phyloP scores from a whole-genome alignment of 1,284 basidiomycete species.

The Tilletiopsis washingtonensis region DNA sequence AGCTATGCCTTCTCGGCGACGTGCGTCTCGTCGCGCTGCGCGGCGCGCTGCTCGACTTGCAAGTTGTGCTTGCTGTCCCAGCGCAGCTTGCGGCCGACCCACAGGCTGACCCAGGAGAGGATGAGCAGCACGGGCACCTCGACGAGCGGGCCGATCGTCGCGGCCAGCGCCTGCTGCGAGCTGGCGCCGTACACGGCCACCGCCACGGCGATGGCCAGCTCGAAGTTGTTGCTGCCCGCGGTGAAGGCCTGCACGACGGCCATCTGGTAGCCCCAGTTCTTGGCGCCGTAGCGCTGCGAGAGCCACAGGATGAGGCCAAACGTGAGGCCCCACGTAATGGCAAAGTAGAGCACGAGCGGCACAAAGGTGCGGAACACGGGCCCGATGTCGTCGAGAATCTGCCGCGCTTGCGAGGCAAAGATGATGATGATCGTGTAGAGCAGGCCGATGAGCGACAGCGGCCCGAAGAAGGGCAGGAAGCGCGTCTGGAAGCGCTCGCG shows the following conservation, averaged over 20 bases:
- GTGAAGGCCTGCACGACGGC: slow-evolving; percentile 52
- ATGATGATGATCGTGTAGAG: slow-evolving; percentile 64
- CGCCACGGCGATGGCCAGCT: slow-evolving; percentile 69
- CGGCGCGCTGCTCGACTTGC: too few species aligned
- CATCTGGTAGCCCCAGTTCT: slow-evolving; percentile 45
- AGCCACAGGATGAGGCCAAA: slow-evolving; percentile 54
- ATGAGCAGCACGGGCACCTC: slow-evolving; percentile 62
- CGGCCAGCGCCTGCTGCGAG: slow-evolving; percentile 23
- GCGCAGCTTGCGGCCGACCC: slow-evolving; percentile 51
- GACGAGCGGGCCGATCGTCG: slow-evolving; percentile 37
- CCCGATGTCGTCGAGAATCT: slow-evolving; percentile 35
- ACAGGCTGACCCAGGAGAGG: slow-evolving; percentile 65
- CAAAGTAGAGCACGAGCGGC: slow-evolving; percentile 65
- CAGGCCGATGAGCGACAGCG: slow-evolving; percentile 57
- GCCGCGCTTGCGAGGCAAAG: slow-evolving; percentile 60
- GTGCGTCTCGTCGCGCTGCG: too few species aligned
- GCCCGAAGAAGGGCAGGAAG: slow-evolving; percentile 65
- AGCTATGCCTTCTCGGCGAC: too few species aligned
- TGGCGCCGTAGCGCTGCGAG: slow-evolving; percentile 23
- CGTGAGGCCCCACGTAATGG: slow-evolving; percentile 64
- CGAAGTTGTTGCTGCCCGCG: slow-evolving; percentile 53
- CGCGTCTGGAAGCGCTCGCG: slow-evolving; percentile 53
- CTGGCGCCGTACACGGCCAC: slow-evolving; percentile 59
- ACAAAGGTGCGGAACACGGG: slow-evolving; percentile 54
- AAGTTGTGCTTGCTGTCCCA: slow-evolving; percentile 8